A percentile compares a stretch with the other conserved stretches of the same genome.
These are phyloP conservation scores for Angomonas deanei DNA, from an alignment of 208 protist species.

Conservation along the genomic window DNA sequence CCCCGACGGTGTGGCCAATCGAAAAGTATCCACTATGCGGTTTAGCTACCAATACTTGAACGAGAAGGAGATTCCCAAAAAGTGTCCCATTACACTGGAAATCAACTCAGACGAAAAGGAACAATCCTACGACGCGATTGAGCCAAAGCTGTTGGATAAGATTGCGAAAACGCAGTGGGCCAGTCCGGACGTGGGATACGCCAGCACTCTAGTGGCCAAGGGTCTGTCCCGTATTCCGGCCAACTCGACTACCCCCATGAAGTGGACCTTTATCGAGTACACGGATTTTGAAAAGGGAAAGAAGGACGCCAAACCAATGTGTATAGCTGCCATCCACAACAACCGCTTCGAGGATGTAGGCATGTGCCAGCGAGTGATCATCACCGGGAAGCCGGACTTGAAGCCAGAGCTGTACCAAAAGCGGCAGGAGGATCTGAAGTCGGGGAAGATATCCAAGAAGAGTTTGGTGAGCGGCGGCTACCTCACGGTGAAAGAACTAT, in stretches of 20 bases:
- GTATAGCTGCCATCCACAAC: slow-evolving; percentile 64
- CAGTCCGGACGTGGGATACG: slow-evolving; percentile 45
- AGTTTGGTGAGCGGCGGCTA: slow-evolving; percentile 24
- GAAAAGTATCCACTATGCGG: slow-evolving; percentile 38
- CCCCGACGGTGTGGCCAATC: slow-evolving; percentile 48
- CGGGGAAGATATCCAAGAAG: slow-evolving; percentile 23
- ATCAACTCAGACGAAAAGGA: slow-evolving; percentile 59
- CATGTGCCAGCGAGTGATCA: slow-evolving; percentile 65
- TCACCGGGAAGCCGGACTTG: slow-evolving; percentile 40
- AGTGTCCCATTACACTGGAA: slow-evolving; percentile 41
- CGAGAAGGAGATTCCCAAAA: slow-evolving; percentile 53
- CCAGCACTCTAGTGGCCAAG: slow-evolving; percentile 43
- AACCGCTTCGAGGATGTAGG: slow-evolving; percentile 48
- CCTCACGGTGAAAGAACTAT: slow-evolving; percentile 36
- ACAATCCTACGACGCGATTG: slow-evolving; percentile 28
- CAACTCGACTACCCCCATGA: slow-evolving; percentile 63
- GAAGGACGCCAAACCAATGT: slow-evolving; percentile 18
- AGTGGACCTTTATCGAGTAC: slow-evolving; percentile 84
- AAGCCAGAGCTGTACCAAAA: slow-evolving; percentile 25
- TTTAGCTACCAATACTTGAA: slow-evolving; percentile 66
- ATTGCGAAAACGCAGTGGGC: slow-evolving; percentile 39
- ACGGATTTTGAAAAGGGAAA: slow-evolving; percentile 20
- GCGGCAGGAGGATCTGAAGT: slow-evolving; percentile 25
- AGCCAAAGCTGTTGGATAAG: slow-evolving; percentile 26
- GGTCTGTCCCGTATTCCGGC: slow-evolving; percentile 42